phyloP scores from a whole-genome alignment of 441 rosid species.

The Erodium texanum region DNA sequence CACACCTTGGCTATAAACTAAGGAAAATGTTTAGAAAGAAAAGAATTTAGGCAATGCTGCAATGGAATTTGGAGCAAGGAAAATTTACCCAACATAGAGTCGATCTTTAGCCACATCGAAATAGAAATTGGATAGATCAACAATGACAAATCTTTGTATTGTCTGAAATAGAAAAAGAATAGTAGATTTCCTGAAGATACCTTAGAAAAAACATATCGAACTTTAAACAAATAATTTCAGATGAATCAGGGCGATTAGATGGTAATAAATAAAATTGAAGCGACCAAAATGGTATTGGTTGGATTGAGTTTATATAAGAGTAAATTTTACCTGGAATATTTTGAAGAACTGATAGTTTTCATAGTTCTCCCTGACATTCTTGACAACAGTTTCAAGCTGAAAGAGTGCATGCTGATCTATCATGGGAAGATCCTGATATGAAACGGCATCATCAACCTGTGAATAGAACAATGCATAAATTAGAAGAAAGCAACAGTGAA shows the following conservation, averaged over 20 bases:
- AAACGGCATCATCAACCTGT: conserved; percentile 66
- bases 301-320: not conserved
- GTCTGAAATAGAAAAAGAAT: conserved; percentile 46
- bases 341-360: conserved; percentile 84
- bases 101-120: conserved; percentile 96
- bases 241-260: not conserved
- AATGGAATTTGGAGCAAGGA: conserved; percentile 3
- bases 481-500: not conserved
- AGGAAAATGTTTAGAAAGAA: not conserved
- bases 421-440: conserved; percentile 71
- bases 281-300: not conserved
- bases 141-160: conserved; percentile 78
- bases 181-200: not conserved
- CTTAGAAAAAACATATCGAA: not conserved
- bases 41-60: not conserved
- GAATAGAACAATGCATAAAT: conserved; percentile 17
- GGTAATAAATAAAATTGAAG: not conserved
- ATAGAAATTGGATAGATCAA: conserved; percentile 91
- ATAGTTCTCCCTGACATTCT: conserved; percentile 59
- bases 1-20: not conserved
- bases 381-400: conserved; percentile 79
- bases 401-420: conserved; percentile 83
- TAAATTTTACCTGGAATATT: conserved; percentile 73
- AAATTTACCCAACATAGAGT: conserved; percentile 83
- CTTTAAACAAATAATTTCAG: not conserved